Percentiles rank a stretch among this genome's conserved stretches.
These are phyloP conservation scores for Kuraishia cidri DNA, from an alignment of 805 yeast genomes.

Conservation along the genomic window DNA sequence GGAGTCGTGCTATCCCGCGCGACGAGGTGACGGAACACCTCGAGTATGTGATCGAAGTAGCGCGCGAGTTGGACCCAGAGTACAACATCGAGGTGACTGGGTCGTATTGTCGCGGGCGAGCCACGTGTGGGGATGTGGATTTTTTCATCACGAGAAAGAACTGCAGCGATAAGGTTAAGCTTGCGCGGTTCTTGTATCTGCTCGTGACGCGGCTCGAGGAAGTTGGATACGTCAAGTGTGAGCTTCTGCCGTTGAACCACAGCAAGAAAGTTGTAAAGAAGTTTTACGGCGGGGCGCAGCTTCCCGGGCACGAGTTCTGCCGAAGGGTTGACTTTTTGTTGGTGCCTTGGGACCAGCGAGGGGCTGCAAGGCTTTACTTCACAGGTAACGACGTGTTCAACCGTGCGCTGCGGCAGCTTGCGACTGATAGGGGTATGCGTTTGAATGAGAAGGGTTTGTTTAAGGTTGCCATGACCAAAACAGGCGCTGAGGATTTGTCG, in stretches of 20 bases:
- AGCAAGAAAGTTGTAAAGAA: conserved; percentile 10
- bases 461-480: too few relatives aligned
- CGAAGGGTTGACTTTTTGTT: conserved; percentile 45
- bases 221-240: conserved; percentile 12
- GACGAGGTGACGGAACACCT: conserved; percentile 32
- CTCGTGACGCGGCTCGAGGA: conserved; percentile 7
- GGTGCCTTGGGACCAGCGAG: conserved; percentile 34
- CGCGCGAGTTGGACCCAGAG: conserved; percentile 21
- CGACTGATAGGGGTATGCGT: conserved; percentile 24
- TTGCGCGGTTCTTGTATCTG: conserved; percentile 8
- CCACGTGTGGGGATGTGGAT: conserved; percentile 43
- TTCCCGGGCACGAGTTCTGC: conserved; percentile 23
- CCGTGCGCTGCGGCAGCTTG: conserved; percentile 32
- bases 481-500: conserved; percentile 1
- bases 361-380: conserved; percentile 41
- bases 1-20: conserved; percentile 34
- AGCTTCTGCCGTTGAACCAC: conserved; percentile 2
- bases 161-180: conserved; percentile 12
- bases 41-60: conserved; percentile 18
- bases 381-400: conserved; percentile 48
- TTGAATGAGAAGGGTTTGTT: conserved; percentile 37
- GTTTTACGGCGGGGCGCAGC: conserved; percentile 26
- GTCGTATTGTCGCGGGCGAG: conserved; percentile 40
- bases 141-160: conserved; percentile 30
- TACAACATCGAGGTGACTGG: conserved; percentile 34